A percentile compares a stretch with the other conserved stretches of the same genome.
Conservation (phyloP, 2,329 filamentous ascomycete species). For the Alternaria angustiovoidea region DNA sequence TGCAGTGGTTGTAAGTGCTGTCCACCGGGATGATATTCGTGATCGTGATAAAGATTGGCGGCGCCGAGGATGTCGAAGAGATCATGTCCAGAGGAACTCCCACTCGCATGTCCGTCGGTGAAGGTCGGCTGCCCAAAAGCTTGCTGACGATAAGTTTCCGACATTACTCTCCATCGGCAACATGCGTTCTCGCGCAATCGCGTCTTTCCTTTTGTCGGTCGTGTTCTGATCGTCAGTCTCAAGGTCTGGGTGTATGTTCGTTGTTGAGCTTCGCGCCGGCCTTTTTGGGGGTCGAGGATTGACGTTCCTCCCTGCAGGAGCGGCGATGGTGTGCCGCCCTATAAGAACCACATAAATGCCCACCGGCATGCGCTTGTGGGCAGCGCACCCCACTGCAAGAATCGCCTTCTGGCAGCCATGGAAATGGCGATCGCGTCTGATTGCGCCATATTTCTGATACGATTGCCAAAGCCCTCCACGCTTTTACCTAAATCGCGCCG, state of each 20-base stretch:
- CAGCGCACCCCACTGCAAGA: constrained; percentile 32
- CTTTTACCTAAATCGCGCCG: constrained; percentile 31
- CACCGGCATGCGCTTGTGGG: constrained; percentile 29
- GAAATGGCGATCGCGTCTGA: constrained; percentile 27
- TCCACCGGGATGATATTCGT: constrained; percentile 29
- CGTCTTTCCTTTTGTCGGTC: constrained; percentile 13
- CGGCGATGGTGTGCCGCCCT: constrained; percentile 37
- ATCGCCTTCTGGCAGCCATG: constrained; percentile 19
- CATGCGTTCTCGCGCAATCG: constrained; percentile 19
- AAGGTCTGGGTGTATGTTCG: constrained; percentile 20
- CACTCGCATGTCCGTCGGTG: constrained; percentile 47
- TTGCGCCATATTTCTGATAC: constrained; percentile 32
- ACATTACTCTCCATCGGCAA: constrained; percentile 51
- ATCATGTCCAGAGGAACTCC: constrained; percentile 53
- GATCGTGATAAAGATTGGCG: constrained; percentile 38
- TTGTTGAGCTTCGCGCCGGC: constrained; percentile 25
- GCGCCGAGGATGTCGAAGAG: constrained; percentile 40
- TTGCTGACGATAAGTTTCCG: constrained; percentile 41
- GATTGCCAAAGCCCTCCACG: constrained; percentile 26
- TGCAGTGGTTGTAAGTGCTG: constrained; percentile 25
- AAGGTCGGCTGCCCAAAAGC: constrained; percentile 49
- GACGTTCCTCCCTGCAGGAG: constrained; percentile 33
- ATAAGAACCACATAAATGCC: constrained; percentile 36
- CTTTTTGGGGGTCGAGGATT: constrained; percentile 26
- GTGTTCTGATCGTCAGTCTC: constrained; percentile 4